Evolutionary conservation across 2,329 filamentous ascomycete genomes (phyloP).

Genomic region (Zopfia rhizophila): DNA sequence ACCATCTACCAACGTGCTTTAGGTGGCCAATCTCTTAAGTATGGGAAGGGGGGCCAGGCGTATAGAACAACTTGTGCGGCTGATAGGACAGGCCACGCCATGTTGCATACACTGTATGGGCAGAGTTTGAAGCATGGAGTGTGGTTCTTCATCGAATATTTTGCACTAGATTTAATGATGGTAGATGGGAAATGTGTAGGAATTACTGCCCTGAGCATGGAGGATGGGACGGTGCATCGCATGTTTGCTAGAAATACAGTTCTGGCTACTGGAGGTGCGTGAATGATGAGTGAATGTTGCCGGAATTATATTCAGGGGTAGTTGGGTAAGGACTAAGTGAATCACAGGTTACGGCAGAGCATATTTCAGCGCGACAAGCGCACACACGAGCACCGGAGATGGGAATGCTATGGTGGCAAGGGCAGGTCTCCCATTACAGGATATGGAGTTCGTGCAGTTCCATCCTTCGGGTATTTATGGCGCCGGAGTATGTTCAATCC

Average conservation of each 20-base stretch:
- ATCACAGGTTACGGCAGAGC: constrained; percentile 58
- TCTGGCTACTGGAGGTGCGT: constrained; percentile 57
- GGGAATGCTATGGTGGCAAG: constrained; percentile 62
- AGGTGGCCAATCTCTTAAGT: constrained; percentile 59
- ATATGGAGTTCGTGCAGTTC: constrained; percentile 64
- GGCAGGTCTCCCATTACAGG: constrained; percentile 61
- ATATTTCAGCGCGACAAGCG: constrained; percentile 62
- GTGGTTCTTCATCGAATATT: constrained; percentile 63
- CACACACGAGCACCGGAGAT: constrained; percentile 62
- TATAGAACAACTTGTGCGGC: constrained; percentile 59
- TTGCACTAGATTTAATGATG: constrained; percentile 62
- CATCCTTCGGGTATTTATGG: constrained; percentile 63
- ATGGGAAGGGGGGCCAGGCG: constrained; percentile 61
- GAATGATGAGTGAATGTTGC: neutral
- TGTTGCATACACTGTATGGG: constrained; percentile 63
- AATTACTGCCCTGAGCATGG: constrained; percentile 59
- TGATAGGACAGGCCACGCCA: constrained; percentile 61
- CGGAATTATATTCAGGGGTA: neutral
- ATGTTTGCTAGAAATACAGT: constrained; percentile 61
- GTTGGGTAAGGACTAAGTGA: neutral
- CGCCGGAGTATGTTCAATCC: constrained; percentile 51
- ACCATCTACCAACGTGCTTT: constrained; percentile 61
- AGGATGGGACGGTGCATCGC: constrained; percentile 61
- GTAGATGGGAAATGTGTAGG: constrained; percentile 59
- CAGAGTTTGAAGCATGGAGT: constrained; percentile 60